Percentiles rank a stretch among this genome's conserved stretches.
Evolutionary conservation across 345 rosid genomes (phyloP).

Genomic region (Theobroma cacao): DNA sequence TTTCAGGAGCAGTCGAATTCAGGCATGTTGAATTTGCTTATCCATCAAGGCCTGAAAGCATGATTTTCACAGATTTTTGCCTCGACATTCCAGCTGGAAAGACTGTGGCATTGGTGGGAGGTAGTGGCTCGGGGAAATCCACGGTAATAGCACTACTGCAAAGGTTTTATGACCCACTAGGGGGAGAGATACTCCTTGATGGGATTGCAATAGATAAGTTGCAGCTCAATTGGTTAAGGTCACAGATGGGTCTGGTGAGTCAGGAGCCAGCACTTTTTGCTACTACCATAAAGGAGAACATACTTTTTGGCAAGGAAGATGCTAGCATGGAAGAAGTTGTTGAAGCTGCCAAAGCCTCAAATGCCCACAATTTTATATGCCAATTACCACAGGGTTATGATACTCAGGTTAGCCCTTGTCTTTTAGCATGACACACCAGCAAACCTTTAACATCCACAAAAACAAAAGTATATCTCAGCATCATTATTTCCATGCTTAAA

Average conservation of each 20-base stretch:
- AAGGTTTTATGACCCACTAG: slow-evolving; percentile 75
- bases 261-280: slow-evolving; percentile 81
- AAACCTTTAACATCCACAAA: neutral
- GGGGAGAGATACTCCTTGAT: slow-evolving; percentile 69
- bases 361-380: slow-evolving; percentile 63
- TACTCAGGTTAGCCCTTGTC: slow-evolving; percentile 54
- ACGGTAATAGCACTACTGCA: slow-evolving; percentile 78
- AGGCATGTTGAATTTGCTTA: slow-evolving; percentile 60
- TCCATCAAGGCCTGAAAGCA: slow-evolving; percentile 72
- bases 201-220: slow-evolving; percentile 52
- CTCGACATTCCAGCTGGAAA: slow-evolving; percentile 62
- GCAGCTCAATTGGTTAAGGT: slow-evolving; percentile 82
- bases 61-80: slow-evolving; percentile 53
- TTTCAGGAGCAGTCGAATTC: slow-evolving; percentile 65
- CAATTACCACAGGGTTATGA: slow-evolving; percentile 67
- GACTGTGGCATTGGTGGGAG: slow-evolving; percentile 81
- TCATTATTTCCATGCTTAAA: neutral
- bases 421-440: neutral
- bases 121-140: slow-evolving; percentile 93
- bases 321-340: slow-evolving; percentile 52
- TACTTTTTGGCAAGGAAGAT: slow-evolving; percentile 73
- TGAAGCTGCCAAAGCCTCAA: slow-evolving; percentile 64
- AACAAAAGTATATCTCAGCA: neutral
- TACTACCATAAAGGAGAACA: slow-evolving; percentile 67
- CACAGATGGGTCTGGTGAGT: slow-evolving; percentile 77